Evolutionary conservation across 78 protist genomes (phyloP).

Genomic region (Guillardia theta): DNA sequence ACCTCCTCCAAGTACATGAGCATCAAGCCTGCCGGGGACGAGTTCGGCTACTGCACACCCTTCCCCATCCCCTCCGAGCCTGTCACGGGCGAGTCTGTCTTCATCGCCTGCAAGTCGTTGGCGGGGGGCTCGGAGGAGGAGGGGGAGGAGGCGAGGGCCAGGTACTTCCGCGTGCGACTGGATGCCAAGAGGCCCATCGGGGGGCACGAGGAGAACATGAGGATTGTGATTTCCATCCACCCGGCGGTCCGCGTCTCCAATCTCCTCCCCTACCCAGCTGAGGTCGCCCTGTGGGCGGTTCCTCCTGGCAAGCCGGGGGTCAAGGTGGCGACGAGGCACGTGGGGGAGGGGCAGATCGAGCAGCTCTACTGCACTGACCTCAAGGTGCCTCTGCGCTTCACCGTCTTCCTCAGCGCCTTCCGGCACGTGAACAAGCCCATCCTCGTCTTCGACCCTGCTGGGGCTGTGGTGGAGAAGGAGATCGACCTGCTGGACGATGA

Average conservation of each 20-base stretch:
- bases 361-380: slow-evolving; percentile 16
- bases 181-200: slow-evolving; percentile 3
- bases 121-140: neutral
- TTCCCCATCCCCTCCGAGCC: neutral
- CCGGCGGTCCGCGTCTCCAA: neutral
- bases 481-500: neutral
- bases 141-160: neutral
- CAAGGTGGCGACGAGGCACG: neutral
- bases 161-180: neutral
- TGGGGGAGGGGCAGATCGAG: neutral
- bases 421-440: neutral
- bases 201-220: slow-evolving; percentile 14
- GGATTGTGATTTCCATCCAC: slow-evolving; percentile 6
- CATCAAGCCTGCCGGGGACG: neutral
- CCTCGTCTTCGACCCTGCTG: neutral
- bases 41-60: neutral
- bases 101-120: neutral
- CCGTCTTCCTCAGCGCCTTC: neutral
- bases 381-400: neutral
- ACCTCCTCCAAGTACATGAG: neutral
- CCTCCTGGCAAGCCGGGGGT: no score
- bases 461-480: neutral
- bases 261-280: neutral
- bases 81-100: neutral
- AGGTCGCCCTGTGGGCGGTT: neutral